Base-by-base conservation (phyloP, 139 green algal species). In the Micromonas commoda region DNA sequence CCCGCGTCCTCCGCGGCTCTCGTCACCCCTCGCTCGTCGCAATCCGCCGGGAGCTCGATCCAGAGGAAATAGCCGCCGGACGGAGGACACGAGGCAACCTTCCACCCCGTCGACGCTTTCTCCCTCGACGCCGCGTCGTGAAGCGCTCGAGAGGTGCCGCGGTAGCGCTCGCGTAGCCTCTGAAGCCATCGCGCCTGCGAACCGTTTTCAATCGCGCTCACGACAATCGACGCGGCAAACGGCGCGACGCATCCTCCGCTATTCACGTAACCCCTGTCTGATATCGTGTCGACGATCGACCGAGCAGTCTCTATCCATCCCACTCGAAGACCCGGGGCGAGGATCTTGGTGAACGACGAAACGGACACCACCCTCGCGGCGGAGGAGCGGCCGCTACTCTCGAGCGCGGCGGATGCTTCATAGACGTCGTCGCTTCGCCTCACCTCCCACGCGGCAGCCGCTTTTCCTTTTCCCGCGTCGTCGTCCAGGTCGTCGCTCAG, bases 41-140 rank as follows among this genome's bases (percentile, higher is more conserved):
- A 24, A n/a, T n/a, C 54, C 28, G n/a, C 54, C 2, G 54, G 54
- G 28, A 65, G 54, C 28, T 65, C 28, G n/a, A 65, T 65, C 54
- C 54, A 65, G 54, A 65, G 24, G 28, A 65, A 65, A 65, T 65
- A 65, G 54, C 54, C 54, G n/a, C 54, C 54, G 24, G 54, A 65
- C 54, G 54, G 54, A 31, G n/a, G n/a, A 24, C 28, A 24, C n/a
- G 28, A 65, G n/a, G n/a, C n/a, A n/a, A n/a, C n/a, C n/a, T n/a
- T n/a, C n/a, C 54, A 31, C 54, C 54, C 54, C n/a, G n/a, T n/a
- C 54, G 54, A 24, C n/a, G n/a, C 54, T n/a, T 65, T 65, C 54
- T 19, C 54, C 24, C 28, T 65, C 54, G 2, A 65, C 24, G n/a
- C 28, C 28, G 54, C 28, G 2, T 24, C 54, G 28, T 2, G 28